Evolutionary conservation across 148 eudicot species (phyloP), one percentile per base, ranked within the genome.

Genomic region (Chenopodium album): DNA sequence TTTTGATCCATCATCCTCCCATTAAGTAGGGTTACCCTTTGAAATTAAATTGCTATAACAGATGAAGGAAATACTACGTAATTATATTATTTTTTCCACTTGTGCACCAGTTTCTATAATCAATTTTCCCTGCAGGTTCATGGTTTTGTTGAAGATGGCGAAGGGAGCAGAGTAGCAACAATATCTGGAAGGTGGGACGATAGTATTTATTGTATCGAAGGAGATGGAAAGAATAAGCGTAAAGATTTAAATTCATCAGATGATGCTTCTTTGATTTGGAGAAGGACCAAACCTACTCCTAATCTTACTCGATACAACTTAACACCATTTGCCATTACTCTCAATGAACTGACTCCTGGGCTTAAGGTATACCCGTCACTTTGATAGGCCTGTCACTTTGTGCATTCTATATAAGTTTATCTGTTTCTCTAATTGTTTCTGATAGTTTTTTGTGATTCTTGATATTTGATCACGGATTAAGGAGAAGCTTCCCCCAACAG

Each of bases 401-500:
- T 83, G 80, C 79, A 60, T 52, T 63, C 54, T 76, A 41, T 41
- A 46, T 84, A 32, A 73, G 76, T 73, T 37, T 67, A 77, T 78
- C 74, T 81, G 78, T 80, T 75, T 83, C 64, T 75, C 83, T 80
- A 80, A 69, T 79, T 74, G 68, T 34, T 82, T 82, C 80, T 85
- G 82, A 16, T 80, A 82, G 79, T 2, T 83, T 2, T 83, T 60
- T 84, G 89, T 92, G 89, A 86, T 85, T 63, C 60, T 59, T 73
- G 84, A 77, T 85, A 80, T 89, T 85, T 89, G 72, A 82, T 90
- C 29, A 86, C 82, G 86, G 80, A 79, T 86, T 80, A 86, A 95
- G 98, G 97, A 93, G 86, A 93, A 85, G 87, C 94, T 95, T 62
- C 99, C 98, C 4, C 94, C 97, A 23, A 95, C 98, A 4, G 98